These are phyloP conservation scores for Colletotrichum sojae DNA, from an alignment of 2,329 filamentous ascomycete genomes.

Conservation along the genomic window DNA sequence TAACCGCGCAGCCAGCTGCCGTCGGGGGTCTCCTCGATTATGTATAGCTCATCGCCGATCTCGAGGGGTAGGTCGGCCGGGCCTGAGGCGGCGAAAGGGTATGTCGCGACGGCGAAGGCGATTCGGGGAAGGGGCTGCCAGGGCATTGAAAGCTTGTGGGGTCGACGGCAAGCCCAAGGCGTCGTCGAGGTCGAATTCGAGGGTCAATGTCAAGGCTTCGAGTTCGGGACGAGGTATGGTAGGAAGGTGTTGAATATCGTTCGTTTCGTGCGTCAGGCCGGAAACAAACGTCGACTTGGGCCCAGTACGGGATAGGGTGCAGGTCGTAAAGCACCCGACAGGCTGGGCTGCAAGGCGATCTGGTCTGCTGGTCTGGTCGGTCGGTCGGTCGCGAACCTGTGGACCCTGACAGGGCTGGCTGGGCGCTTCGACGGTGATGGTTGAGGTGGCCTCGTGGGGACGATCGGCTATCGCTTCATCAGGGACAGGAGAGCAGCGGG, in stretches of 20 bases:
- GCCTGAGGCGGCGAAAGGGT: conserved; percentile 89
- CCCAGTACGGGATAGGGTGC: conserved; percentile 1
- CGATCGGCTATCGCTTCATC: conserved; percentile 40
- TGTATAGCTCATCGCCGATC: conserved; percentile 98
- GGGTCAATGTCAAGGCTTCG: not conserved
- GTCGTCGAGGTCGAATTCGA: conserved; percentile 15
- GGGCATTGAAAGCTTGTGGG: conserved; percentile 74
- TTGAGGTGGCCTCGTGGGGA: conserved; percentile 40
- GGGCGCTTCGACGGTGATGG: conserved; percentile 10
- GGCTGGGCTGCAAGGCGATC: conserved; percentile 1
- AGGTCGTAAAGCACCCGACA: conserved; percentile 11
- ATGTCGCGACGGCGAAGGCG: conserved; percentile 96
- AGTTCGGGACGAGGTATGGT: conserved; percentile 1
- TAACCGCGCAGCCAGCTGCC: conserved; percentile 96
- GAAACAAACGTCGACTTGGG: conserved; percentile 2
- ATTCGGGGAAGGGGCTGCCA: conserved; percentile 98
- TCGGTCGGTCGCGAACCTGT: conserved; percentile 35
- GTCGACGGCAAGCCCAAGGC: conserved; percentile 27
- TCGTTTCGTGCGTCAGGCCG: not conserved
- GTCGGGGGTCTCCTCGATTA: conserved; percentile 95
- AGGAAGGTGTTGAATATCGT: not conserved
- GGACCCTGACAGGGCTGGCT: conserved; percentile 40
- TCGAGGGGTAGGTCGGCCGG: conserved; percentile 95
- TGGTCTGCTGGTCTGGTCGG: conserved; percentile 16
- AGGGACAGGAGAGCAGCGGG: conserved; percentile 33